Evolutionary conservation across 2,329 filamentous ascomycete genomes (phyloP), one percentile per base, ranked within the genome.

Genomic region (Fusarium buxicola): DNA sequence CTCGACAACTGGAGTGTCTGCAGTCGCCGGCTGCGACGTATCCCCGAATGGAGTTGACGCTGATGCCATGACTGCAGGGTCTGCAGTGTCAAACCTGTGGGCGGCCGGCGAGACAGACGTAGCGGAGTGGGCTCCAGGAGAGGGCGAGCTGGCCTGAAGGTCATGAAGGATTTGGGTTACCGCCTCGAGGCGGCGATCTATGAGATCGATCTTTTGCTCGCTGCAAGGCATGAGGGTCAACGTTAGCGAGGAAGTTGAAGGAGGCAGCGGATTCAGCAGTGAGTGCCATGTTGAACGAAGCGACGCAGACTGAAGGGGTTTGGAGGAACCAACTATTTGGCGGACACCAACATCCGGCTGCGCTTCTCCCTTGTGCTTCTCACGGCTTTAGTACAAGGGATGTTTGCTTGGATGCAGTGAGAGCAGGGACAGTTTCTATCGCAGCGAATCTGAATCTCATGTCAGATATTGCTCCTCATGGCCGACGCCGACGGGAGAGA

Each of bases 121-220:
- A 6, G 32, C 32, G 8, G 32, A 53, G 16, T 36, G 60, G 16
- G 36, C 18, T 8, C 27, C 8, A n/a, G 45, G 48, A 48, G 57
- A n/a, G 10, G 25, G 39, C 24, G 45, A 56, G 32, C 56, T 64
- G 15, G 63, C 52, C 28, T 65, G 72, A 21, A 75, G 64, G 21
- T 72, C 68, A 28, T 72, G 64, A n/a, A 74, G 66, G 7, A 74
- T 56, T 11, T 62, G 49, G 21, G 72, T 64, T 9, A 72, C 69
- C 1, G 65, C 69, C 35, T 75, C 69, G 6, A 76, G 70, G 4
- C 70, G 69, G 9, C 65, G 69, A 28, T 76, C 74, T 18, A 76
- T 75, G 16, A 68, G 68, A 41, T 76, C 74, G n/a, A 76, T 75
- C 58, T 76, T 76, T n/a, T 68, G 63, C 45, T 76, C 75, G 60